Conservation (phyloP, 768 basidiomycete species). For the Podaxis sp. region DNA sequence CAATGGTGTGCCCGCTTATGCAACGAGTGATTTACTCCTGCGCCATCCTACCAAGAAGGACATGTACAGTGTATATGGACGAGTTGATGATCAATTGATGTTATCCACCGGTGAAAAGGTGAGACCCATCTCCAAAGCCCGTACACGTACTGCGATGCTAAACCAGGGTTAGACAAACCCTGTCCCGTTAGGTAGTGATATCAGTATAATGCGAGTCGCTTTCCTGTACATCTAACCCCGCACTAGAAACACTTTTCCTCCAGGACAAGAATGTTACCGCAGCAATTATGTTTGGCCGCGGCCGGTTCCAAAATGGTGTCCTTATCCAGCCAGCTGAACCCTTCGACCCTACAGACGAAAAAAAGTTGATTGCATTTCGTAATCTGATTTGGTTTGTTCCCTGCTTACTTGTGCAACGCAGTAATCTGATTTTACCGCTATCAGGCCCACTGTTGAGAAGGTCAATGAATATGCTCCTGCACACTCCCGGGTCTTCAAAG, state of each 20-base stretch:
- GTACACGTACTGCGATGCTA: too few relatives aligned
- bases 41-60: conserved; percentile 35
- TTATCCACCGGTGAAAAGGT: too few relatives aligned
- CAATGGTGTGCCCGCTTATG: conserved; percentile 29
- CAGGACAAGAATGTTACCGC: conserved; percentile 22
- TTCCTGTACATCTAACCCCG: too few relatives aligned
- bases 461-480: conserved; percentile 25
- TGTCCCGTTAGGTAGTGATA: too few relatives aligned
- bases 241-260: too few relatives aligned
- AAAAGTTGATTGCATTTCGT: conserved; percentile 28
- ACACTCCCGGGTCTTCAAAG: conserved; percentile 45
- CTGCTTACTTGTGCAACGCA: too few relatives aligned
- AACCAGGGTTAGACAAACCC: too few relatives aligned
- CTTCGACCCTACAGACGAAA: conserved; percentile 30
- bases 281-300: conserved; percentile 40
- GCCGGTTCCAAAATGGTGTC: conserved; percentile 36
- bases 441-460: conserved; percentile 38
- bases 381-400: too few relatives aligned
- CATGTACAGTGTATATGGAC: conserved; percentile 35
- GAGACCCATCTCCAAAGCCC: too few relatives aligned
- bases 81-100: conserved; percentile 33
- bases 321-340: conserved; percentile 34
- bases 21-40: conserved; percentile 37
- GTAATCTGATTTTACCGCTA: conserved; percentile 13
- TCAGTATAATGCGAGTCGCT: too few relatives aligned